phyloP scores from a whole-genome alignment of 208 protist genomes.

The Porcisia deanei region DNA sequence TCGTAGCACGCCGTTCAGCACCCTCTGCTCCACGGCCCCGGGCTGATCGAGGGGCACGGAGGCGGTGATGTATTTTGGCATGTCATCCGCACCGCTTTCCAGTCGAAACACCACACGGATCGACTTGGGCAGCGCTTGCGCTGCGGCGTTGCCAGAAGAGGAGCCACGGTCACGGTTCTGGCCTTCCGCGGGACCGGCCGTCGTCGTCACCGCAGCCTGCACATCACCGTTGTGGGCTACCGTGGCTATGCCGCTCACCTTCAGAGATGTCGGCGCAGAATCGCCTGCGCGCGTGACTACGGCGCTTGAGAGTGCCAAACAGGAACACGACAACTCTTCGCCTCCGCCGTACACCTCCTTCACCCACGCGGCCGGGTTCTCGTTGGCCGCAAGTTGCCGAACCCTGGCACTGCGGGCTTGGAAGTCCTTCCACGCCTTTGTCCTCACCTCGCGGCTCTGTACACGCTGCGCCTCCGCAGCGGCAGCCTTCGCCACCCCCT shows the following conservation, averaged over 20 bases:
- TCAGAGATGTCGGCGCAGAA: slow-evolving; percentile 16
- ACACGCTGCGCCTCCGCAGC: slow-evolving; percentile 9
- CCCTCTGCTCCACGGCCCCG: slow-evolving; percentile 29
- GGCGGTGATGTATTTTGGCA: slow-evolving; percentile 19
- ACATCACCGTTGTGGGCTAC: slow-evolving; percentile 1
- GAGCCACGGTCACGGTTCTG: background rate
- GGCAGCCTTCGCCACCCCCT: slow-evolving; percentile 7
- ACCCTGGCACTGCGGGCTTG: slow-evolving; percentile 22
- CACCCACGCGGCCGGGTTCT: slow-evolving; percentile 40
- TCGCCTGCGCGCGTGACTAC: slow-evolving; percentile 11
- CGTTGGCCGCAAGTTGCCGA: slow-evolving; percentile 17
- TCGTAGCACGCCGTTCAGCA: slow-evolving; percentile 38
- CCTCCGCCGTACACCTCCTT: slow-evolving; percentile 33
- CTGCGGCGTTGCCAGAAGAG: background rate
- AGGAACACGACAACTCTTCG: slow-evolving; percentile 29
- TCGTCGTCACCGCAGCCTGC: background rate
- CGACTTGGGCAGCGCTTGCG: slow-evolving; percentile 3
- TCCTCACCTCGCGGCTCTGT: slow-evolving; percentile 14
- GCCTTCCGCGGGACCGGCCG: background rate
- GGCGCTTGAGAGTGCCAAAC: slow-evolving; percentile 12
- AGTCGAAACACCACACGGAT: slow-evolving; percentile 31
- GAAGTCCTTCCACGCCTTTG: slow-evolving; percentile 26
- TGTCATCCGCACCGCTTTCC: background rate
- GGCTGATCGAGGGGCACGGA: slow-evolving; percentile 38
- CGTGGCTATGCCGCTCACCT: slow-evolving; percentile 20